Conservation (phyloP, 345 rosid species). For the Salix caprea region DNA sequence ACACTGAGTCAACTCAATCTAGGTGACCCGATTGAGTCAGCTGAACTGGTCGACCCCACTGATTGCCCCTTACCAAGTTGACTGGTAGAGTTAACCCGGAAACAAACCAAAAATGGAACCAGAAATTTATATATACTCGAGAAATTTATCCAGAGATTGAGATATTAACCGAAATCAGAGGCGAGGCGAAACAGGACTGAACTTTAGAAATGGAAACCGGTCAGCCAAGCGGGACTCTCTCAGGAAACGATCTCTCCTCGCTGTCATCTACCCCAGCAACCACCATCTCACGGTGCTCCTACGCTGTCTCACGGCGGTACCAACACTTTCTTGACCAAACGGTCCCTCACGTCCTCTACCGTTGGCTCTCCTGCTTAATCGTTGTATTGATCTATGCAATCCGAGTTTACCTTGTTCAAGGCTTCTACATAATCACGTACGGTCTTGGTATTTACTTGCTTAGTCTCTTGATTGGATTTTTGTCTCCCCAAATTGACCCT, state of each 20-base stretch:
- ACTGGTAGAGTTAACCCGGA: too few relatives aligned
- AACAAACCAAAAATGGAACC: too few relatives aligned
- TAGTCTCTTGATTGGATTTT: constrained; percentile 77
- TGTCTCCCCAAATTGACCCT: constrained; percentile 93
- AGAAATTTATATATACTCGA: too few relatives aligned
- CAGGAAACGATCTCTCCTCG: constrained; percentile 35
- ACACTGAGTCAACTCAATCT: too few relatives aligned
- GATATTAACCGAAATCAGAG: too few relatives aligned
- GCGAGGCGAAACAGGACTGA: background rate
- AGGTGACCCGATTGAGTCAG: too few relatives aligned
- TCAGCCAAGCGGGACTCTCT: constrained; percentile 23
- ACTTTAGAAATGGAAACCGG: constrained; percentile 33
- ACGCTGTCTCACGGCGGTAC: constrained; percentile 23
- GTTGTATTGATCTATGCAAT: constrained; percentile 51
- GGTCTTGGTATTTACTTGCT: constrained; percentile 85
- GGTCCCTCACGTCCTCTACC: constrained; percentile 22
- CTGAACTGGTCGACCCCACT: too few relatives aligned
- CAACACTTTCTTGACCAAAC: constrained; percentile 30
- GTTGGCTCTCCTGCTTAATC: constrained; percentile 59
- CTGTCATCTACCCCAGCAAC: constrained; percentile 38
- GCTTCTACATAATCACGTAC: constrained; percentile 86
- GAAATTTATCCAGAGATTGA: too few relatives aligned
- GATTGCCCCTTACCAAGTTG: too few relatives aligned
- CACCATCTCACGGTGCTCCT: constrained; percentile 39
- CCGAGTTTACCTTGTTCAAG: constrained; percentile 77